These are phyloP conservation scores for Aegilops longissima DNA, from an alignment of 176 grass and related monocot genomes.

Conservation along the genomic window DNA sequence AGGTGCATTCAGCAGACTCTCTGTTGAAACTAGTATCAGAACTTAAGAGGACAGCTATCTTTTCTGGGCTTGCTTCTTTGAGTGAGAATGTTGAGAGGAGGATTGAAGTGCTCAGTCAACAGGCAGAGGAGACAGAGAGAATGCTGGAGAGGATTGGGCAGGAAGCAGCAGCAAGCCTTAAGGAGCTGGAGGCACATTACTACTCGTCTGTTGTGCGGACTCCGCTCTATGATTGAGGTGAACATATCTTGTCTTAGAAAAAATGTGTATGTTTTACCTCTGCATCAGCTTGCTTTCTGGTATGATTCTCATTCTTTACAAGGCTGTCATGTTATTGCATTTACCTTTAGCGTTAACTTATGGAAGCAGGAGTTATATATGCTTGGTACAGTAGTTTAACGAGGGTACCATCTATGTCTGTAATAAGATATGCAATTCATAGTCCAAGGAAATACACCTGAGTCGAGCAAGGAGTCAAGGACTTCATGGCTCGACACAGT, in stretches of 20 bases:
- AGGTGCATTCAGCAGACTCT: conserved; percentile 87
- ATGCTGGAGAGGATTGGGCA: conserved; percentile 82
- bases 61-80: conserved; percentile 82
- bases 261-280: neutral
- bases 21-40: conserved; percentile 83
- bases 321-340: neutral
- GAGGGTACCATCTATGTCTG: neutral
- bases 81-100: conserved; percentile 87
- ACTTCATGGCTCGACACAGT: neutral
- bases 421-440: neutral
- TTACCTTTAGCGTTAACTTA: neutral
- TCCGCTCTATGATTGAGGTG: conserved; percentile 38
- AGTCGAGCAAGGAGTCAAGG: neutral
- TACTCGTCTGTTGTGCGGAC: conserved; percentile 65
- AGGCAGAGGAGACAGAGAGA: conserved; percentile 70
- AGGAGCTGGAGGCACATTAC: conserved; percentile 91
- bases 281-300: neutral
- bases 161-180: conserved; percentile 80
- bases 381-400: neutral
- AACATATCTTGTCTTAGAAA: neutral
- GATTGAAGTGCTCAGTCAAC: conserved; percentile 60
- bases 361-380: neutral
- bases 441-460: neutral
- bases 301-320: neutral
- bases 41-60: conserved; percentile 91